A percentile compares a stretch with the other conserved stretches of the same genome.
Evolutionary conservation across 176 grass and related monocot species (phyloP).

Genomic region (Neostapfia colusana): DNA sequence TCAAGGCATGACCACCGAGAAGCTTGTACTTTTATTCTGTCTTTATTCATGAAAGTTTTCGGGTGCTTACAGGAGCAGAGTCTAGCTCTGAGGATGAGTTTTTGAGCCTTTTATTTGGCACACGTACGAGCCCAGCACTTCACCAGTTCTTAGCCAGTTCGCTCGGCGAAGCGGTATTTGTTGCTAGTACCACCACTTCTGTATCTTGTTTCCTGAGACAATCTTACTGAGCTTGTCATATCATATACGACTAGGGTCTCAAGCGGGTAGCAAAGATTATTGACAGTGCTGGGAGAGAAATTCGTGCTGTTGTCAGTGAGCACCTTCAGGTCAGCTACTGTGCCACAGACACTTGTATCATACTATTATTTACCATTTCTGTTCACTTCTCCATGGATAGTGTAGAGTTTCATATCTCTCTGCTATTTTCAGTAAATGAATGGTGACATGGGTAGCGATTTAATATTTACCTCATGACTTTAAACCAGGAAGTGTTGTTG

Average conservation of each 20-base stretch:
- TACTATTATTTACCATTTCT: not conserved
- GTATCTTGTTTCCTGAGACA: constrained; percentile 25
- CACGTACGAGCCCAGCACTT: constrained; percentile 80
- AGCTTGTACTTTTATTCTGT: constrained; percentile 8
- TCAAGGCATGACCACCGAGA: constrained; percentile 22
- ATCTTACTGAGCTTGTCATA: constrained; percentile 33
- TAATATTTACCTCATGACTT: constrained; percentile 3
- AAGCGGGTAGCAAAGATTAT: constrained; percentile 79
- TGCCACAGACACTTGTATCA: constrained; percentile 6
- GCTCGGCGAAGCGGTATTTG: constrained; percentile 82
- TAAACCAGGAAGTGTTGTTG: not conserved
- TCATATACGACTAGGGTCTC: constrained; percentile 62
- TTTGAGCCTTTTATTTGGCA: constrained; percentile 82
- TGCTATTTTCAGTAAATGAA: not conserved
- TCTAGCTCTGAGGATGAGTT: constrained; percentile 85
- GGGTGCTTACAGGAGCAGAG: constrained; percentile 56
- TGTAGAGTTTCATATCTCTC: constrained; percentile 17
- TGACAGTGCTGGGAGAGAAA: constrained; percentile 81
- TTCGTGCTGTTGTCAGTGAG: constrained; percentile 78
- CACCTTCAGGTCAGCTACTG: constrained; percentile 78
- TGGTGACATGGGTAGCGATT: not conserved
- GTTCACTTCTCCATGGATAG: constrained; percentile 12
- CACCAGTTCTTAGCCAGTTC: constrained; percentile 91
- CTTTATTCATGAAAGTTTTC: constrained; percentile 13
- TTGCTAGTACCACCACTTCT: constrained; percentile 13